Evolutionary conservation across 2,329 filamentous ascomycete genomes (phyloP).

Genomic region (Trichoderma endophyticum): DNA sequence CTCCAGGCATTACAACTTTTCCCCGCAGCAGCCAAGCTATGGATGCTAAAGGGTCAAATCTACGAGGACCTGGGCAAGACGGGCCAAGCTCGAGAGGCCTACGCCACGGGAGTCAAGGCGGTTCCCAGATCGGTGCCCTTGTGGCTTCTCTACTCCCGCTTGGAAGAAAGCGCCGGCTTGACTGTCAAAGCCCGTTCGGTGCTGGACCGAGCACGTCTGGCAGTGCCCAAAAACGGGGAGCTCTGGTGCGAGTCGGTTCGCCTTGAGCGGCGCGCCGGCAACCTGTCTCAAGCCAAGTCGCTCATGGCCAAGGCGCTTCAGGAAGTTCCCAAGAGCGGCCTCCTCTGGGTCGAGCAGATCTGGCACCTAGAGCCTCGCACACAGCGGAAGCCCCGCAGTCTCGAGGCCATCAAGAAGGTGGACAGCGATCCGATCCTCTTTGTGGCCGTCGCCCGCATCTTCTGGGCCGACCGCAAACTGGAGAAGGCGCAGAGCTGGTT

Average conservation of each 20-base stretch:
- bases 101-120: conserved; percentile 80
- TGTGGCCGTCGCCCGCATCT: conserved; percentile 88
- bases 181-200: conserved; percentile 91
- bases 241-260: conserved; percentile 94
- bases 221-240: conserved; percentile 77
- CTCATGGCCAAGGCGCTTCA: conserved; percentile 93
- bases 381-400: conserved; percentile 82
- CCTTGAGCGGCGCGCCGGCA: conserved; percentile 83
- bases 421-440: conserved; percentile 89
- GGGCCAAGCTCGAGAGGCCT: conserved; percentile 85
- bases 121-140: conserved; percentile 80
- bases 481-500: conserved; percentile 98
- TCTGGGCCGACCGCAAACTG: conserved; percentile 88
- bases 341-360: conserved; percentile 92
- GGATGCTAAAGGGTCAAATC: conserved; percentile 99
- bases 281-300: conserved; percentile 77
- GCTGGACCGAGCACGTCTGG: conserved; percentile 84
- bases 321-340: conserved; percentile 81
- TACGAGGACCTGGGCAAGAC: conserved; percentile 81
- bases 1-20: conserved; percentile 85
- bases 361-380: conserved; percentile 90
- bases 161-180: conserved; percentile 82
- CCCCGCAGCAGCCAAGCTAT: conserved; percentile 81
- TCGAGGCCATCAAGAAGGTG: conserved; percentile 96
- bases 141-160: conserved; percentile 82